These are phyloP conservation scores for Curvularia verruculosa DNA, from an alignment of 2,329 filamentous ascomycete species.

Conservation along the genomic window DNA sequence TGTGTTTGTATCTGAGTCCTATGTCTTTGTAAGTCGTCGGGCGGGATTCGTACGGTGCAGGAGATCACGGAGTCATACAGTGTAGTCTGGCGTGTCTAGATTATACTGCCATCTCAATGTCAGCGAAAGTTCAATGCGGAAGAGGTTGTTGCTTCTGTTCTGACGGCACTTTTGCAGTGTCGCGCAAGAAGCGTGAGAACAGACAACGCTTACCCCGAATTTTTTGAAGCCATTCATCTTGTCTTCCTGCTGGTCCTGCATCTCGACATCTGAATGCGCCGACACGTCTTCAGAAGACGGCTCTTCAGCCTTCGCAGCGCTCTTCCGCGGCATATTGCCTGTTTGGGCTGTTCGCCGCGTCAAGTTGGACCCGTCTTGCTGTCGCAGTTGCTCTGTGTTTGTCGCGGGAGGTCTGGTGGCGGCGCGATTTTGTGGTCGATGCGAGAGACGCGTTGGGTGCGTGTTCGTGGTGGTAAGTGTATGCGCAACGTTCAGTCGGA, in stretches of 20 bases:
- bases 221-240: conserved; percentile 45
- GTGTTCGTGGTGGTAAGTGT: conserved; percentile 3
- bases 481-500: conserved; percentile 8
- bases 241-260: conserved; percentile 45
- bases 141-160: conserved; percentile 7
- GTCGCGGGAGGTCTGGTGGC: not conserved
- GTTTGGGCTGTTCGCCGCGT: conserved; percentile 42
- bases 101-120: conserved; percentile 51
- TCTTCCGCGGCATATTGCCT: conserved; percentile 51
- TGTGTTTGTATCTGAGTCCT: conserved; percentile 71
- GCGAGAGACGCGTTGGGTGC: conserved; percentile 10
- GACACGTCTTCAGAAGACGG: conserved; percentile 48
- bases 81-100: conserved; percentile 68
- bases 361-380: conserved; percentile 10
- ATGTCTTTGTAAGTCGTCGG: conserved; percentile 27
- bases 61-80: conserved; percentile 48
- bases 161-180: not conserved
- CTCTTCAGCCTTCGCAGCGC: conserved; percentile 39
- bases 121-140: conserved; percentile 25
- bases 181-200: conserved; percentile 14
- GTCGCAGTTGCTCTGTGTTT: not conserved
- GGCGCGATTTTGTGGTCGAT: not conserved
- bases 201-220: conserved; percentile 37
- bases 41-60: conserved; percentile 3
- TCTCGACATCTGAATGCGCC: conserved; percentile 47